Percentiles rank a stretch among this genome's conserved stretches.
These are phyloP conservation scores for Chlorella ohadii DNA, from an alignment of 139 green algal genomes.

Conservation along the genomic window DNA sequence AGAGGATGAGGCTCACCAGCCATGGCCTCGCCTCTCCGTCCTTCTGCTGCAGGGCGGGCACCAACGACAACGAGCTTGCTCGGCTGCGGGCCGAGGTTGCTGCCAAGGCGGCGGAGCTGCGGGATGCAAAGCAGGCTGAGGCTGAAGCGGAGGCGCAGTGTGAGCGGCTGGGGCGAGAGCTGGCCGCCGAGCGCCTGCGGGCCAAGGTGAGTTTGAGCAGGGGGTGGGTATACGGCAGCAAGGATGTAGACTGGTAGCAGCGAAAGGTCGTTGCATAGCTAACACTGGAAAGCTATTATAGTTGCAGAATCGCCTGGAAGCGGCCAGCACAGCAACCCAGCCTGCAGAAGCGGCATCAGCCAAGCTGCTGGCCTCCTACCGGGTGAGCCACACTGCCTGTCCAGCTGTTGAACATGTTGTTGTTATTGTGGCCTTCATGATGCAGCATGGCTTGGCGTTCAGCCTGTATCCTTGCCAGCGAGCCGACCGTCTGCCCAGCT, in stretches of 20 bases:
- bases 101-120: constrained; percentile 10
- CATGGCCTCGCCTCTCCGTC: too few species aligned
- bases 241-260: not conserved
- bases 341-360: not conserved
- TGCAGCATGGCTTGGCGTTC: too few species aligned
- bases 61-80: not conserved
- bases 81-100: constrained; percentile 26
- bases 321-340: not conserved
- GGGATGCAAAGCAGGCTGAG: constrained; percentile 3
- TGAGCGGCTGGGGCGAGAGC: constrained; percentile 3
- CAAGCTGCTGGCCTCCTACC: not conserved
- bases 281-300: not conserved
- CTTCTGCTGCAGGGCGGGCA: not conserved
- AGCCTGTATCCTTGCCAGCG: too few species aligned
- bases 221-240: too few species aligned
- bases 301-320: not conserved
- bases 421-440: too few species aligned
- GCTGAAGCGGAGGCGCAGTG: not conserved
- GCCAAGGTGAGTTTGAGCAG: not conserved
- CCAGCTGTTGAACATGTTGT: too few species aligned
- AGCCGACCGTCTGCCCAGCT: too few species aligned
- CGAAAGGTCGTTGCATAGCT: too few species aligned
- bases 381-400: too few species aligned
- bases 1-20: too few species aligned
- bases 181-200: constrained; percentile 20